phyloP scores from a whole-genome alignment of 139 green algal species.

The Coccomyxa sp. region DNA sequence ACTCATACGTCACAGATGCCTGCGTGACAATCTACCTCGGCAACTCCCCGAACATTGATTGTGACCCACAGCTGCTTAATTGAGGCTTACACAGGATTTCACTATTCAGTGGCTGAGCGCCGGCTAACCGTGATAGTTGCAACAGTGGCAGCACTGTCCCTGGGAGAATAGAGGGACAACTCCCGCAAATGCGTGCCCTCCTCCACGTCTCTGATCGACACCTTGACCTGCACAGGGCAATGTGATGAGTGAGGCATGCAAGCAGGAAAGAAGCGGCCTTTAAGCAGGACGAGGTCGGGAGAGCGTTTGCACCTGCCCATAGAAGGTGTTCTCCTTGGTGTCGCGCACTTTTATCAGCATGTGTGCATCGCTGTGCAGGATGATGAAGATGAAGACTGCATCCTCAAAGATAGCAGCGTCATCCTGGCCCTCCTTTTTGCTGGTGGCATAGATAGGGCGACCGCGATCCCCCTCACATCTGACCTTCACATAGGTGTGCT shows the following conservation, averaged over 20 bases:
- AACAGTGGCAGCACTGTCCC: no score
- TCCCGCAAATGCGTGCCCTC: not conserved
- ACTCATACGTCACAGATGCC: conserved; percentile 23
- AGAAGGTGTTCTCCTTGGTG: not conserved
- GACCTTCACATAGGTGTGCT: conserved; percentile 5
- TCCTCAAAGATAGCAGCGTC: not conserved
- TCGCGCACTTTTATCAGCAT: conserved; percentile 5
- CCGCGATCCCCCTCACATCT: conserved; percentile 9
- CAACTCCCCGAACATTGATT: no score
- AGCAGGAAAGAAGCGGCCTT: not conserved
- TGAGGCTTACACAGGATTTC: no score
- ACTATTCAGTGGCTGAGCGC: no score
- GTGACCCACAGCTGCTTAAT: no score
- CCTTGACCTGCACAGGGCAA: not conserved
- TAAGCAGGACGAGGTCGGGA: not conserved
- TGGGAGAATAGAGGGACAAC: not conserved
- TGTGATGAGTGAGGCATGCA: not conserved
- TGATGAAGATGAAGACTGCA: conserved; percentile 5
- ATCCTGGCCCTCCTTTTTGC: not conserved
- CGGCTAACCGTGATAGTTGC: no score
- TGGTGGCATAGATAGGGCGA: not conserved
- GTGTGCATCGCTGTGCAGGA: conserved; percentile 9
- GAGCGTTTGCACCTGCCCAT: conserved; percentile 1
- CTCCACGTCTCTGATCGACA: conserved; percentile 2
- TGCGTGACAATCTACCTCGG: not conserved